These are phyloP conservation scores for Talaromyces piceae DNA, from an alignment of 2,329 filamentous ascomycete species.

Conservation along the genomic window DNA sequence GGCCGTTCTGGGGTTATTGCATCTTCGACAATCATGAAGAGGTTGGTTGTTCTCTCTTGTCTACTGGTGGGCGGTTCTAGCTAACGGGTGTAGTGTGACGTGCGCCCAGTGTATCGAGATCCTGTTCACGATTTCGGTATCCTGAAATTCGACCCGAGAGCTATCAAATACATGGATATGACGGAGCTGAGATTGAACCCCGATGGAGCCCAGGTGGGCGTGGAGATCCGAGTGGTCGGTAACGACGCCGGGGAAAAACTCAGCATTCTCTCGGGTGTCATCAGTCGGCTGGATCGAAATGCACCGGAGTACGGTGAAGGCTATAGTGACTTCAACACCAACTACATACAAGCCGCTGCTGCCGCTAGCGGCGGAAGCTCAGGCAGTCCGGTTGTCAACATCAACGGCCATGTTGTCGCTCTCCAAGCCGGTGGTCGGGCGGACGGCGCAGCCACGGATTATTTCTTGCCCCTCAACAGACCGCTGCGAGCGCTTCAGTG, in stretches of 20 bases:
- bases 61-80: neutral
- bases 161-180: constrained; percentile 95
- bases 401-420: constrained; percentile 85
- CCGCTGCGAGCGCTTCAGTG: constrained; percentile 80
- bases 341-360: constrained; percentile 97
- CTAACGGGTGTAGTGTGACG: constrained; percentile 64
- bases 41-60: constrained; percentile 29
- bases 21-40: constrained; percentile 98
- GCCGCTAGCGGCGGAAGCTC: constrained; percentile 95
- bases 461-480: constrained; percentile 89
- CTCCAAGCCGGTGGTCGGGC: constrained; percentile 89
- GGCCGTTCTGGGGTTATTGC: constrained; percentile 95
- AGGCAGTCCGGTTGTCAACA: constrained; percentile 95
- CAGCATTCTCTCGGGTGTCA: constrained; percentile 94
- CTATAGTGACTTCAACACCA: constrained; percentile 93
- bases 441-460: constrained; percentile 94
- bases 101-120: constrained; percentile 93
- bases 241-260: constrained; percentile 98
- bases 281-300: constrained; percentile 90
- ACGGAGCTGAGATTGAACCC: constrained; percentile 72
- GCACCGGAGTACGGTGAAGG: constrained; percentile 96
- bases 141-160: constrained; percentile 87
- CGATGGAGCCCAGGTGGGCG: constrained; percentile 77
- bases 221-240: constrained; percentile 93
- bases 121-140: constrained; percentile 98